These are phyloP conservation scores for Lactuca sativa DNA, from an alignment of 129 eudicot genomes.

Conservation along the genomic window DNA sequence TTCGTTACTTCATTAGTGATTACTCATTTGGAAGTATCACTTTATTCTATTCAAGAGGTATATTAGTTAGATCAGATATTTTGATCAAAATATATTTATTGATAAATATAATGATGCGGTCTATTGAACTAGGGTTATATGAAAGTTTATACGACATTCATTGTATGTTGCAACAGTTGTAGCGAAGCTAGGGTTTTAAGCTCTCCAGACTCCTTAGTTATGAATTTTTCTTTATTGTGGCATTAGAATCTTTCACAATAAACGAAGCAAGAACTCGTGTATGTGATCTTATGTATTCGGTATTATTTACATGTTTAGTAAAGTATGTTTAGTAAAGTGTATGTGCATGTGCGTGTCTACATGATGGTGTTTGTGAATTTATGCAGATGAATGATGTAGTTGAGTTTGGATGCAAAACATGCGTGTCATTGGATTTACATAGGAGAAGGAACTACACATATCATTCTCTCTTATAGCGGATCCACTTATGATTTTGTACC, in stretches of 20 bases:
- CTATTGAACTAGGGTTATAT: too few relatives aligned
- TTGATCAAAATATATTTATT: too few relatives aligned
- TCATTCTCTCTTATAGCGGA: constrained; percentile 67
- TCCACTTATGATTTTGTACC: constrained; percentile 45
- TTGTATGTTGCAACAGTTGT: constrained; percentile 1
- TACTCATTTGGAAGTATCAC: too few relatives aligned
- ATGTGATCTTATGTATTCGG: not conserved
- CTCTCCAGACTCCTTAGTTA: not conserved
- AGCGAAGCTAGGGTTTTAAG: constrained; percentile 25
- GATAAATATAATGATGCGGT: too few relatives aligned
- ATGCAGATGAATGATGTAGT: constrained; percentile 29
- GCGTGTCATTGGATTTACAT: constrained; percentile 63
- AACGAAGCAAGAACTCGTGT: not conserved
- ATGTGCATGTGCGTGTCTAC: not conserved
- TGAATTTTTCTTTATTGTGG: not conserved
- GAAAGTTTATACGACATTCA: not conserved
- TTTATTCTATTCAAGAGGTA: too few relatives aligned
- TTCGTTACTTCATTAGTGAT: too few relatives aligned
- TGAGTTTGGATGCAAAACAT: constrained; percentile 52
- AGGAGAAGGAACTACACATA: constrained; percentile 87
- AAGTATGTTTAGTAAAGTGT: constrained; percentile 9
- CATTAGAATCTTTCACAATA: not conserved
- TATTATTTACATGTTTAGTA: not conserved
- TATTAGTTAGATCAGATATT: not conserved
- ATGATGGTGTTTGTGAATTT: constrained; percentile 8